These are phyloP conservation scores for Phaeophleospora eucalypticola DNA, from an alignment of 2,329 filamentous ascomycete species.

Conservation along the genomic window DNA sequence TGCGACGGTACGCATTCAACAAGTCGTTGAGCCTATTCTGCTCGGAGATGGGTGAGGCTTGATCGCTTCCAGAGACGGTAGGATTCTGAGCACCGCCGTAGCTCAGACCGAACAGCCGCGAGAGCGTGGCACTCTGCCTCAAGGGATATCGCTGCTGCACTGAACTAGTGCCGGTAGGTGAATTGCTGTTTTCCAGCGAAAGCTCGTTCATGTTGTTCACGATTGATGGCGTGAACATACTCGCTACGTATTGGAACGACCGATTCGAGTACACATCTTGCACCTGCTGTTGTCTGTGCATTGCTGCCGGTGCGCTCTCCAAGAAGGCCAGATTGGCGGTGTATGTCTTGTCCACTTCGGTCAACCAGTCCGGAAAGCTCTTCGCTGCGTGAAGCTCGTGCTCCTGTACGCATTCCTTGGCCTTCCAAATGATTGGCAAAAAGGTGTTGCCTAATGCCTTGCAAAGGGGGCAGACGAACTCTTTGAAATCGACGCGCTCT, in stretches of 20 bases:
- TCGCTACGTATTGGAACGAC: slow-evolving; percentile 25
- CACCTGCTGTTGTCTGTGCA: slow-evolving; percentile 30
- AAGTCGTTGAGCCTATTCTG: slow-evolving; percentile 34
- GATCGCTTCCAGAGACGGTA: not conserved
- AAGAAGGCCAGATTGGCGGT: slow-evolving; percentile 45
- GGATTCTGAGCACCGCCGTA: slow-evolving; percentile 6
- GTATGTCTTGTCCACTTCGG: slow-evolving; percentile 48
- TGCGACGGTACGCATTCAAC: slow-evolving; percentile 52
- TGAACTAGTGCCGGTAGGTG: slow-evolving; percentile 17
- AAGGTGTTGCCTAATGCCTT: slow-evolving; percentile 96
- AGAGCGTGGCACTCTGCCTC: slow-evolving; percentile 12
- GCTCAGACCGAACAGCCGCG: slow-evolving; percentile 15
- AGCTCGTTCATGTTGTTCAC: slow-evolving; percentile 29
- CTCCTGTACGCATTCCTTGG: slow-evolving; percentile 76
- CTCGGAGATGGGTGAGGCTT: slow-evolving; percentile 8
- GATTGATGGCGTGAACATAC: slow-evolving; percentile 28
- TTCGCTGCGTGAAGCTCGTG: slow-evolving; percentile 51
- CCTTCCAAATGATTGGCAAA: slow-evolving; percentile 91
- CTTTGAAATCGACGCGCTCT: slow-evolving; percentile 70
- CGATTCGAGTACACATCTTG: slow-evolving; percentile 24
- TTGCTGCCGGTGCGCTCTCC: slow-evolving; percentile 29
- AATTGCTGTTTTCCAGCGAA: slow-evolving; percentile 18
- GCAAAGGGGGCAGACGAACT: slow-evolving; percentile 95
- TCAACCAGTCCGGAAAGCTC: slow-evolving; percentile 66
- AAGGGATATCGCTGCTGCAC: slow-evolving; percentile 13